Base-by-base conservation (phyloP, 2,329 filamentous ascomycete species). In the Lasiodiplodia theobromae region DNA sequence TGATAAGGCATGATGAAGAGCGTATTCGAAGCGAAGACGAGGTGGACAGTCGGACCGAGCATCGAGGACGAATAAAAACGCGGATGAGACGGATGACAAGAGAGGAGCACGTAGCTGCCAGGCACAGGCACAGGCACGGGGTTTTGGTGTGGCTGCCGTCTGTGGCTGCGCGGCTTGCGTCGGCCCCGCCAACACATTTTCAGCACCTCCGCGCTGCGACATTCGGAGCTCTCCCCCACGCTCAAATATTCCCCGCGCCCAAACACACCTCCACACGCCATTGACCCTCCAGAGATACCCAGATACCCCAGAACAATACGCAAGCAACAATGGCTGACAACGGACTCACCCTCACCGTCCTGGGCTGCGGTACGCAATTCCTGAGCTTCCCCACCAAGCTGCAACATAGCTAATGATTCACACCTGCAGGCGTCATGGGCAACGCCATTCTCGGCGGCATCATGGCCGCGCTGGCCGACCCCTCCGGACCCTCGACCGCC, bases 361-460 rank as follows among this genome's bases (percentile, higher is more conserved):
- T 97, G 69, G 93, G 93, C 74, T 96, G 92, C 80, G 93, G 92
- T 92, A 86, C 77, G 87, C 82, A 3, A 34, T 31, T 25, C 28
- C 25, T 5, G 4, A 18, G 25, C 58, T 34, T 8, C 38, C 23
- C 49, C n/a, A 40, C 52, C 12, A 21, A 47, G 23, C 34, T 23
- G n/a, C 64, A 12, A n/a, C 18, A 14, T 49, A 31, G 21, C 56
- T 67, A 37, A 68, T 57, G 44, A 66, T 8, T 38, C 14, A 34
- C 31, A 7, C 28, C 14, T 34, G 69, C 73, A 94, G 91, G 92
- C 72, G 94, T 90, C 66, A 92, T 97, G 88, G 93, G 93, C 69
- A 92, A 92, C 70, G 92, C 92, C 69, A 94, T 97, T 73, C 87
- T 96, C 68, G 89, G 87, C 67, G 93, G 93, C 71, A 91, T 97